phyloP scores from a whole-genome alignment of 192 early-diverging fungal genomes.

The Chytriomyces hyalinus region DNA sequence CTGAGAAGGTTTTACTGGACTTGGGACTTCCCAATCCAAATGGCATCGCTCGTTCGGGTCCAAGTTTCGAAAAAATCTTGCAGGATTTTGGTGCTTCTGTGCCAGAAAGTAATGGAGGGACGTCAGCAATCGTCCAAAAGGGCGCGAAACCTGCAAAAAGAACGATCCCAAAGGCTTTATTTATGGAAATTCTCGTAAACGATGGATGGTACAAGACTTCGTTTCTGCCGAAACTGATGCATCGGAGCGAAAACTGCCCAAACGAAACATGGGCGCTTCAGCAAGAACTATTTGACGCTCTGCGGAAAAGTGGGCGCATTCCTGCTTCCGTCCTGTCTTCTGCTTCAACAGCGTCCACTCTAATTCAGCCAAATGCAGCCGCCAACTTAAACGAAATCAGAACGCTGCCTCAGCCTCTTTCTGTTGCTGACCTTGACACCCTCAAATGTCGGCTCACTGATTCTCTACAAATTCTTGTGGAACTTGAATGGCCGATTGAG shows the following conservation, averaged over 20 bases:
- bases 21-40: neutral
- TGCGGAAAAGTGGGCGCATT: neutral
- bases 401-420: neutral
- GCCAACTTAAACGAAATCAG: no score
- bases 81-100: neutral
- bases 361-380: neutral
- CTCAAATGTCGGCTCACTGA: neutral
- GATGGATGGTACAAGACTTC: slow-evolving; percentile 12
- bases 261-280: neutral
- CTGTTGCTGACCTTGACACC: neutral
- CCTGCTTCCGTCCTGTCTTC: slow-evolving; percentile 3
- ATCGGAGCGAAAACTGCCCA: neutral
- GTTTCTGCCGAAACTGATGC: slow-evolving; percentile 10
- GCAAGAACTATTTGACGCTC: neutral
- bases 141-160: neutral
- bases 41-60: neutral
- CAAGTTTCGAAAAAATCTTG: neutral
- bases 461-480: neutral
- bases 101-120: neutral
- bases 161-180: slow-evolving; percentile 1
- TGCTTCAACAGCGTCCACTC: neutral
- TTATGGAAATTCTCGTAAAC: slow-evolving; percentile 17
- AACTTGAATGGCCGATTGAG: neutral
- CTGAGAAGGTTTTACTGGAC: neutral
- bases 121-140: neutral